Base-by-base conservation (phyloP, 2,329 filamentous ascomycete genomes). In the Dactylonectria estremocensis region DNA sequence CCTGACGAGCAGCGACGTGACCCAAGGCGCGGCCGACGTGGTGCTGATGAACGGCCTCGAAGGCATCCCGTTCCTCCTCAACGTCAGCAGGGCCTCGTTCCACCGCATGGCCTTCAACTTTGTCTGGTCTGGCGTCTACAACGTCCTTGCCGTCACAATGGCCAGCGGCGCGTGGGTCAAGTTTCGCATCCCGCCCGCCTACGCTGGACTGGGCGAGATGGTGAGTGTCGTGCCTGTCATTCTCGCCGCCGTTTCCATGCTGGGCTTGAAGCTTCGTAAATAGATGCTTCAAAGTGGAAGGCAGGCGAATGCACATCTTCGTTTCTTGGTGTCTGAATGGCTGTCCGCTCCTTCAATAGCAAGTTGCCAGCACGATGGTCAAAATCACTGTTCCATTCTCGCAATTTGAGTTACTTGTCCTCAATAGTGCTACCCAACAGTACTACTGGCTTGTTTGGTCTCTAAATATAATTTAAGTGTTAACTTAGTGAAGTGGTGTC, bases 171-270 rank as follows among this genome's bases (percentile, higher is more conserved):
- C 86, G 0, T 87, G 90, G 74, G 86, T 87, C 9, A 81, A 83
- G 66, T 80, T 85, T 2, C 82, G 88, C 54, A 84, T 86, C 61
- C 84, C 87, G n/a, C 80, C 80, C 2, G 80, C 78, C 14, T 83
- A 80, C 80, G 89, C 90, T 0, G 91, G 89, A 1, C 69, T 92
- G 52, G 90, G 90, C 0, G 90, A 93, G 80, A 77, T 92, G 54
- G 87, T 90, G 13, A 92, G 90, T 75, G 87, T 93, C 0, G 54
- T 90, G 68, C 90, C 90, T 0, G 90, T 92, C 11, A 85, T 92
- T 31, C 45, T 77, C 2, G 72, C 74, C 6, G 76, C 75, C 37
- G 63, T 72, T 61, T 77, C 77, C 6, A 79, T 80, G 79, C 60
- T 79, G 40, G 14, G n/a, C 40, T 43, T 43, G 16, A 43, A n/a